phyloP scores from a whole-genome alignment of 192 early-diverging fungal species.

The Pilaira anomala region DNA sequence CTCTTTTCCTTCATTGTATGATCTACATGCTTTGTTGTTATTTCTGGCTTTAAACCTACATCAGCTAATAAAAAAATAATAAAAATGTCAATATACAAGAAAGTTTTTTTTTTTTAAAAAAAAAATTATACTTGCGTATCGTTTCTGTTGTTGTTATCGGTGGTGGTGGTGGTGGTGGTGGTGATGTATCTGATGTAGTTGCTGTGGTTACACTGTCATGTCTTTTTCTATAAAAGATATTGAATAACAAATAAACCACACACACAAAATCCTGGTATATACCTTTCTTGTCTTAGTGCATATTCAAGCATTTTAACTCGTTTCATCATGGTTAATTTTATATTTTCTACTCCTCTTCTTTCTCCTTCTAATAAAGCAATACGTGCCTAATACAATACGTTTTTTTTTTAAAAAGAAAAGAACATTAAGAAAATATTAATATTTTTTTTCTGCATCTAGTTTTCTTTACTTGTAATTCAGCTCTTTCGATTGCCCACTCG shows the following conservation, averaged over 20 bases:
- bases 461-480: conserved; percentile 66
- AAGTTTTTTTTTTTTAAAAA: no score
- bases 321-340: conserved; percentile 70
- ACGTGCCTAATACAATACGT: conserved; percentile 59
- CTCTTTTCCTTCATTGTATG: conserved; percentile 58
- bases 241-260: background rate
- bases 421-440: background rate
- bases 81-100: background rate
- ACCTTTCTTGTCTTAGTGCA: conserved; percentile 75
- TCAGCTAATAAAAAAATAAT: background rate
- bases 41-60: background rate
- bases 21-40: background rate
- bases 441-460: no score
- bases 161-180: background rate
- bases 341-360: conserved; percentile 67
- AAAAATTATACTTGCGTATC: conserved; percentile 18
- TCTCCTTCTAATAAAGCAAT: conserved; percentile 78
- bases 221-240: conserved; percentile 13
- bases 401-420: no score
- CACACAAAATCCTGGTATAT: background rate
- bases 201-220: background rate
- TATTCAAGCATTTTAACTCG: conserved; percentile 87
- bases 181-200: conserved; percentile 2
- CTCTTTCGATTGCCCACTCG: conserved; percentile 81
- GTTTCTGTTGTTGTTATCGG: conserved; percentile 2